Evolutionary conservation across 495 filamentous ascomycete species (phyloP), one percentile per base, ranked within the genome.

Genomic region (Sporormia fimetaria): DNA sequence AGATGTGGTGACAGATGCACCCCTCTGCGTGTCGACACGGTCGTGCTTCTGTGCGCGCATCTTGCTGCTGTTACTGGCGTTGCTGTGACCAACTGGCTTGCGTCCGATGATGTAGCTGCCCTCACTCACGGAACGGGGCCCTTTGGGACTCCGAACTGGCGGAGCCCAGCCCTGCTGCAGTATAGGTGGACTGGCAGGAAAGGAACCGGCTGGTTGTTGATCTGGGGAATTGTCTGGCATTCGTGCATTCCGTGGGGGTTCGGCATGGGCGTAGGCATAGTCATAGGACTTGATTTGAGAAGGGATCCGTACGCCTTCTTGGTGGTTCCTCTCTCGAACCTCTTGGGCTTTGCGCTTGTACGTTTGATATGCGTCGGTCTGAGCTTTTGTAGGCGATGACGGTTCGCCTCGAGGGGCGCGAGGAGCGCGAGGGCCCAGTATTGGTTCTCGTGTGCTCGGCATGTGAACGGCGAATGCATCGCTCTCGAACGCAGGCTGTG

Each of bases 391-490:
- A 3, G 48, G 42, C 8, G 42, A 34, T 15, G 39, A 44, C 6
- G 37, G 40, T 34, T 34, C 34, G 11, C 34, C 21, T n/a, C 36
- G 21, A 12, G 31, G 31, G 7, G 21, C 37, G 21, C 36, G 21
- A 12, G 31, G 31, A 11, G 21, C 37, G 21, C 33, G 33, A 1
- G 34, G 22, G 4, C 44, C 44, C 4, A 49, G 11, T 11, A 48
- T 39, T 4, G 44, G 49, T 26, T 53, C 49, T 10, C 49, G 26
- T 3, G 49, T 53, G 2, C 44, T 44, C 4, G 49, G 49, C 49
- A 44, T 53, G 1, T 40, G 33, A 10, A 53, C 24, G 11, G 49
- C 49, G 22, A 53, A 53, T 3, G 37, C 38, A 29, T 53, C 49
- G 21, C 44, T 48, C 20, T 53, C 44, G 32, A 53, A 53, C n/a